Evolutionary conservation across 352 stramenopile genomes (phyloP), one percentile per base, ranked within the genome.

Genomic region (Globisporangium paddicum): DNA sequence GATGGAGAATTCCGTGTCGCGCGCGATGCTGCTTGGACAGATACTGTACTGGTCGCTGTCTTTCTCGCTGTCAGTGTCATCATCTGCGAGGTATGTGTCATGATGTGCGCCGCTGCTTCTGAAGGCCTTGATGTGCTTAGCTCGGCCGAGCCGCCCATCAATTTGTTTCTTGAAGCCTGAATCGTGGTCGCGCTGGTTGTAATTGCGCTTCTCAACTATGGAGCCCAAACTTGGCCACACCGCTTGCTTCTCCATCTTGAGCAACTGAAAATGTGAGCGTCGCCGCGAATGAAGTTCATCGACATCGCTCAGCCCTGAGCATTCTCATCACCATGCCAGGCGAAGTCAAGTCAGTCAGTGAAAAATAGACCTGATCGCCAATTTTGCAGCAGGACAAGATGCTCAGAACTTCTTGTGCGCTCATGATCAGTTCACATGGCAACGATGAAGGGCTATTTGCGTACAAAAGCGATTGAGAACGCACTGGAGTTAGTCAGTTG

Each of bases 1-100:
- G 47, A 63, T 57, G 37, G 47, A 57, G 56, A 63, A 57, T n/a
- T 44, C 19, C 18, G 56, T 57, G 14, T 57, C 56, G 7, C 37
- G 37, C 5, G 46, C 34, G n/a, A n/a, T 45, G 21, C 35, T 50
- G 25, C 35, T 63, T 26, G 56, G 56, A 50, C 56, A 51, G n/a
- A 61, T 48, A 28, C 42, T 55, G 44, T 55, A 61, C 10, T 18
- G 18, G 5, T 61, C 55, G 34, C 55, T 55, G 30, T 50, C 18
- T 1, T 32, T 34, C 7, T 49, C 25, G 13, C 26, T 45, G 16
- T 53, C 42, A 14, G 28, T 53, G n/a, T 38, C 51, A 30, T 16
- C 10, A 18, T 26, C 46, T 21, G 26, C 7, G 46, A 23, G 11
- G 1, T 26, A 10, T 21, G 23, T 18, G 9, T 38, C 26, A 18